Conservation (phyloP, 2,329 filamentous ascomycete species). For the Coniochaeta sp. region DNA sequence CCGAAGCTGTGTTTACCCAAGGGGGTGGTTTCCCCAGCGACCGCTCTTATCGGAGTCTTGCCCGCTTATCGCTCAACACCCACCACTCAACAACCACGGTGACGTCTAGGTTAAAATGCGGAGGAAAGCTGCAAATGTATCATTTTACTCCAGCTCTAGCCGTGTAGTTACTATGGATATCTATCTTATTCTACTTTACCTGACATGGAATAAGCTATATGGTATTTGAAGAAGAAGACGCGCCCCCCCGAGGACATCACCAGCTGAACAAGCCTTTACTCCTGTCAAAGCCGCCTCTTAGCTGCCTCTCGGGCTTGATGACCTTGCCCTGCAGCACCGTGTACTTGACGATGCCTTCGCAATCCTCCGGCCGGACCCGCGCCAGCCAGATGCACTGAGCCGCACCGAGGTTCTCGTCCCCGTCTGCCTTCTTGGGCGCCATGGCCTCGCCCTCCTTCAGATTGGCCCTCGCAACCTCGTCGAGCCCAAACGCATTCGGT, state of each 20-base stretch:
- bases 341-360: constrained; percentile 83
- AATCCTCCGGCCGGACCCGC: constrained; percentile 77
- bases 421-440: constrained; percentile 17
- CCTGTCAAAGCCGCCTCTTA: constrained; percentile 87
- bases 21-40: background rate
- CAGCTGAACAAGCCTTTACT: constrained; percentile 77
- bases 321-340: constrained; percentile 92
- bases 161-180: background rate
- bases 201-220: too few species aligned
- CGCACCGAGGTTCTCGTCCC: constrained; percentile 48
- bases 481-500: constrained; percentile 48
- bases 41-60: background rate
- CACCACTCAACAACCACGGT: background rate
- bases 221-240: too few species aligned
- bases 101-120: too few species aligned
- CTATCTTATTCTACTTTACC: background rate
- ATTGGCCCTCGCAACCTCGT: constrained; percentile 29
- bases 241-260: constrained; percentile 43
- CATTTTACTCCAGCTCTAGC: background rate
- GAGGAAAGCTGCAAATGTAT: background rate
- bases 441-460: constrained; percentile 11
- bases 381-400: constrained; percentile 92
- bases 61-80: background rate
- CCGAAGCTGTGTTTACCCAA: background rate
- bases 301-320: constrained; percentile 77